Conservation (phyloP, 306 rosid genomes). For the Prinsepia uniflora region DNA sequence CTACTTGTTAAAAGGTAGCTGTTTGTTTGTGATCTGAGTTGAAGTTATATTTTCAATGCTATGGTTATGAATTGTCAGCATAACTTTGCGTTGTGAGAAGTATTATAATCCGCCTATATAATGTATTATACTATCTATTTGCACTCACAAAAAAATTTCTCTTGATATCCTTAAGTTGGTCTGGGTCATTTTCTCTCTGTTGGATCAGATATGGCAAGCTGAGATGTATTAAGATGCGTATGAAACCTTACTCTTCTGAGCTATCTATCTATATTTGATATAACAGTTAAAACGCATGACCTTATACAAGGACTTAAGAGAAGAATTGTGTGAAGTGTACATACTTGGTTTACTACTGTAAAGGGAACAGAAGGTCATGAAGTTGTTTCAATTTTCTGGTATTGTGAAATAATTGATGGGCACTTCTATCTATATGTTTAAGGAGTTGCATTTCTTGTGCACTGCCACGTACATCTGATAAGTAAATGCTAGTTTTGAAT, state of each 20-base stretch:
- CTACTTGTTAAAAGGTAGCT: neutral
- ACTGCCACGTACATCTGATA: no score
- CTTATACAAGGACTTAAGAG: neutral
- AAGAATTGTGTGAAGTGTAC: neutral
- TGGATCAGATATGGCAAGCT: neutral
- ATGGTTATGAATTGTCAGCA: neutral
- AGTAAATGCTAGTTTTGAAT: no score
- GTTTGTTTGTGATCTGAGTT: conserved; percentile 5
- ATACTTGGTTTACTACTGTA: no score
- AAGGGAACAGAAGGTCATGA: no score
- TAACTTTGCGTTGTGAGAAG: neutral
- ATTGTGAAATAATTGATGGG: no score
- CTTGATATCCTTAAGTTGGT: neutral
- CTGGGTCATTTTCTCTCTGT: neutral
- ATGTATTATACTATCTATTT: neutral
- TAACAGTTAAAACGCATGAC: neutral
- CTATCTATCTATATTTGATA: neutral
- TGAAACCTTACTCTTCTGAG: neutral
- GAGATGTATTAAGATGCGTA: neutral
- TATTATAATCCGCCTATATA: neutral
- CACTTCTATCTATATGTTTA: no score
- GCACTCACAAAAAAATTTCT: neutral
- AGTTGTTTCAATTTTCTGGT: no score
- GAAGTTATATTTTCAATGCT: neutral
- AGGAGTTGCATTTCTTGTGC: no score